Conservation (phyloP, 805 yeast species). For the Myxozyma neotropica region DNA sequence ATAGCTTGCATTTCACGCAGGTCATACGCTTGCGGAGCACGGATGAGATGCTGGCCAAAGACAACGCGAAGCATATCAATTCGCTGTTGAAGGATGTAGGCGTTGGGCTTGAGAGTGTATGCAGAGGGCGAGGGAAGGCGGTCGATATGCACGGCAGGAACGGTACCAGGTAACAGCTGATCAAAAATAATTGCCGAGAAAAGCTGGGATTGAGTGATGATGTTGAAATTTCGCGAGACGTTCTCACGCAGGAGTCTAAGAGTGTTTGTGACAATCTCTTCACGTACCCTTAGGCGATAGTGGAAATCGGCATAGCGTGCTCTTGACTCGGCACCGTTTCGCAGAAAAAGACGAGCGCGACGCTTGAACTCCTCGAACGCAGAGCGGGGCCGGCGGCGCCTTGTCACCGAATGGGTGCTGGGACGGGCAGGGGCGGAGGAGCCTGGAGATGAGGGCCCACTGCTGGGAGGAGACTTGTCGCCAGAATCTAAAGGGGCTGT, state of each 20-base stretch:
- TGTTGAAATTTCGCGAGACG: constrained; percentile 7
- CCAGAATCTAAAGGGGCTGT: background rate
- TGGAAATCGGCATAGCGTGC: constrained; percentile 14
- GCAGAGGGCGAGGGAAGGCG: constrained; percentile 30
- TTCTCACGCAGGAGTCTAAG: constrained; percentile 25
- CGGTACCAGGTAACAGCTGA: constrained; percentile 29
- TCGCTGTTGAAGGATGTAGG: constrained; percentile 26
- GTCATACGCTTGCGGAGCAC: constrained; percentile 14
- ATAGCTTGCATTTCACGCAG: constrained; percentile 30
- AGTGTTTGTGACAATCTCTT: constrained; percentile 23
- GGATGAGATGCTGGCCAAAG: constrained; percentile 29
- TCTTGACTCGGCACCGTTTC: constrained; percentile 25
- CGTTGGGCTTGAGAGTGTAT: constrained; percentile 25
- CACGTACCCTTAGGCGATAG: constrained; percentile 28
- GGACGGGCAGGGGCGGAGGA: background rate
- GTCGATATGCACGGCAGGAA: constrained; percentile 22
- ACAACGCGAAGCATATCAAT: constrained; percentile 30
- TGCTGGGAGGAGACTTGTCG: constrained; percentile 3
- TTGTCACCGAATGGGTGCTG: background rate
- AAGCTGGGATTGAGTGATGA: constrained; percentile 29
- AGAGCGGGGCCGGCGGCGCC: constrained; percentile 2
- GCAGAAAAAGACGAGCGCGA: constrained; percentile 18
- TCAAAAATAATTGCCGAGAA: constrained; percentile 31
- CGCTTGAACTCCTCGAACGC: constrained; percentile 21
- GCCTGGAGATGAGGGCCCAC: background rate